Conservation (phyloP, 228 moss, liverwort and hornwort genomes). For the Sphagnum fallax region DNA sequence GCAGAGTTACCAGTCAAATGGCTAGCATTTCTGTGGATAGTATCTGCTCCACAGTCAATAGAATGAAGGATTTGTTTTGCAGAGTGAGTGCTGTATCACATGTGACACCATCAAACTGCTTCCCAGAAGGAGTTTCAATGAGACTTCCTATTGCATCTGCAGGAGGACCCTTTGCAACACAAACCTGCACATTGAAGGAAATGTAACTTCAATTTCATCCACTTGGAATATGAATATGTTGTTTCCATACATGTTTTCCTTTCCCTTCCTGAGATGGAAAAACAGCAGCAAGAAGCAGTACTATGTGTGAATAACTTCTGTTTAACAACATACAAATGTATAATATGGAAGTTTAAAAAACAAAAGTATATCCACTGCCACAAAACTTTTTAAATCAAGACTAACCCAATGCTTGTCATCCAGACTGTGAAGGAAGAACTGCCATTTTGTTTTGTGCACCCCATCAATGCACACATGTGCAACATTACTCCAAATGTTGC, state of each 20-base stretch:
- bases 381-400: neutral
- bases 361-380: neutral
- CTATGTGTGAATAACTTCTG: neutral
- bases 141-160: conserved; percentile 18
- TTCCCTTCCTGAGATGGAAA: neutral
- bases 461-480: conserved; percentile 41
- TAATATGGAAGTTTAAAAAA: neutral
- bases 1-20: no score
- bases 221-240: neutral
- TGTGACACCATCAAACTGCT: conserved; percentile 1
- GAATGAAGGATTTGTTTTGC: conserved; percentile 15
- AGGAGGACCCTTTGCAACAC: conserved; percentile 26
- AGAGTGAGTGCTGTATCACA: conserved; percentile 6
- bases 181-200: conserved; percentile 9
- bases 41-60: conserved; percentile 3
- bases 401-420: conserved; percentile 34
- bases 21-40: no score
- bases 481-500: conserved; percentile 31
- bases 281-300: neutral
- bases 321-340: neutral
- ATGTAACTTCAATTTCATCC: neutral
- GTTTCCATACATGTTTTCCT: neutral
- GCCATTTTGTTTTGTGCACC: conserved; percentile 25
- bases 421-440: conserved; percentile 37
- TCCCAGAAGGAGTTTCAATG: conserved; percentile 2